Evolutionary conservation across 768 basidiomycete species (phyloP).

Genomic region (Naganishia onofrii): DNA sequence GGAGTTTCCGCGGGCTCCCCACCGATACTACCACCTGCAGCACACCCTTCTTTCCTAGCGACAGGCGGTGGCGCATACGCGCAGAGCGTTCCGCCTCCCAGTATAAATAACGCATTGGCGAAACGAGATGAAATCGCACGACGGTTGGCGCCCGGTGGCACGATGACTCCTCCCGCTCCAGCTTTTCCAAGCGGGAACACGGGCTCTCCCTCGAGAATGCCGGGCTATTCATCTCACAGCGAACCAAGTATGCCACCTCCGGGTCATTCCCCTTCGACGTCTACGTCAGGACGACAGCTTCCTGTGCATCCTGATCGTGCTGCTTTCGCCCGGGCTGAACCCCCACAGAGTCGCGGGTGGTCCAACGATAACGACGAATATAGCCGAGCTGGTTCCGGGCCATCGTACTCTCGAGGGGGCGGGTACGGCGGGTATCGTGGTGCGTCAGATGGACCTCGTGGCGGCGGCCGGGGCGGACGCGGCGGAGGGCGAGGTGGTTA

Average conservation of each 20-base stretch:
- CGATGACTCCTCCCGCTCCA: not conserved
- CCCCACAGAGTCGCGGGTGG: not conserved
- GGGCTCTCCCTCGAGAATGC: not conserved
- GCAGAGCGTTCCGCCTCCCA: not conserved
- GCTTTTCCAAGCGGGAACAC: not conserved
- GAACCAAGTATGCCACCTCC: not conserved
- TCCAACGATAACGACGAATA: conserved; percentile 7
- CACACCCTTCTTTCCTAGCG: not conserved
- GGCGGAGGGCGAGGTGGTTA: conserved; percentile 20
- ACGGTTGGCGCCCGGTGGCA: not conserved
- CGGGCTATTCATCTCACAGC: not conserved
- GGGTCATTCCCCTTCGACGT: not conserved
- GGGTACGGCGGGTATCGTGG: not conserved
- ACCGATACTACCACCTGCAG: not conserved
- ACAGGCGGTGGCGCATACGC: not conserved
- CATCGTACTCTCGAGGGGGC: not conserved
- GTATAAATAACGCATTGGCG: conserved; percentile 1
- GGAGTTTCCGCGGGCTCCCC: not conserved
- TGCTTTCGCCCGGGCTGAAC: not conserved
- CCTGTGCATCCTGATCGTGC: conserved; percentile 15
- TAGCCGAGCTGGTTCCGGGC: not conserved
- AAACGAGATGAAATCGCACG: conserved; percentile 25
- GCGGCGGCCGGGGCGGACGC: not conserved
- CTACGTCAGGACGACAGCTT: conserved; percentile 11
- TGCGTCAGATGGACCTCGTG: not conserved